phyloP scores from a whole-genome alignment of 1,284 basidiomycete species.

The Ustilago trichophora region DNA sequence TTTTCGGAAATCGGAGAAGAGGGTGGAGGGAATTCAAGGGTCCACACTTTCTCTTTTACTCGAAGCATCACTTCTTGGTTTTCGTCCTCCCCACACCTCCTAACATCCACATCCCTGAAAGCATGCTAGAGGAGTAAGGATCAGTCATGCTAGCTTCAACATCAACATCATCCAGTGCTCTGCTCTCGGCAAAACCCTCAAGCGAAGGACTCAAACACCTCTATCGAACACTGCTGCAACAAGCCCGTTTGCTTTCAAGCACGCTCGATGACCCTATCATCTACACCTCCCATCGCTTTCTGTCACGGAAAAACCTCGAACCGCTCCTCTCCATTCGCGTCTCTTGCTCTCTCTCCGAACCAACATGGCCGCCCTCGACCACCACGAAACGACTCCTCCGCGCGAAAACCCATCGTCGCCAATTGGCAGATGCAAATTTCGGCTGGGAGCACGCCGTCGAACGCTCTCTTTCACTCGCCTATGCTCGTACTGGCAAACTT shows the following conservation, averaged over 20 bases:
- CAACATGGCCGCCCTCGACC: slow-evolving; percentile 7
- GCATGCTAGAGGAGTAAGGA: background rate
- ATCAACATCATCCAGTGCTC: slow-evolving; percentile 4
- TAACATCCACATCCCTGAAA: background rate
- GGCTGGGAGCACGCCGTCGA: slow-evolving; percentile 38
- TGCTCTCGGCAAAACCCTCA: slow-evolving; percentile 1
- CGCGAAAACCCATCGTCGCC: slow-evolving; percentile 27
- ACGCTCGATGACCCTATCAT: slow-evolving; percentile 27
- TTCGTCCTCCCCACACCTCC: background rate
- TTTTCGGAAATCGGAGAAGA: slow-evolving; percentile 21
- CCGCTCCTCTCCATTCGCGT: slow-evolving; percentile 15
- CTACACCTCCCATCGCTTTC: slow-evolving; percentile 22
- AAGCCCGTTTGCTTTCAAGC: slow-evolving; percentile 31
- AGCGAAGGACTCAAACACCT: slow-evolving; percentile 30
- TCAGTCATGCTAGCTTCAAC: slow-evolving; percentile 15
- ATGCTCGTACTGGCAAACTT: slow-evolving; percentile 28
- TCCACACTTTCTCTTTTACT: background rate
- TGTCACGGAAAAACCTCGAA: slow-evolving; percentile 34
- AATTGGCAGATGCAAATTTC: slow-evolving; percentile 36
- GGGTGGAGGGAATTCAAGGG: slow-evolving; percentile 6
- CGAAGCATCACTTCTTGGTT: background rate
- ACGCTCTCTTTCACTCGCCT: slow-evolving; percentile 28
- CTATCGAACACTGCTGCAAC: slow-evolving; percentile 29
- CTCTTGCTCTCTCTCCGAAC: background rate
- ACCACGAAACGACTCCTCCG: slow-evolving; percentile 3